phyloP scores from a whole-genome alignment of 2,329 filamentous ascomycete species.

The Zymoseptoria brevis region DNA sequence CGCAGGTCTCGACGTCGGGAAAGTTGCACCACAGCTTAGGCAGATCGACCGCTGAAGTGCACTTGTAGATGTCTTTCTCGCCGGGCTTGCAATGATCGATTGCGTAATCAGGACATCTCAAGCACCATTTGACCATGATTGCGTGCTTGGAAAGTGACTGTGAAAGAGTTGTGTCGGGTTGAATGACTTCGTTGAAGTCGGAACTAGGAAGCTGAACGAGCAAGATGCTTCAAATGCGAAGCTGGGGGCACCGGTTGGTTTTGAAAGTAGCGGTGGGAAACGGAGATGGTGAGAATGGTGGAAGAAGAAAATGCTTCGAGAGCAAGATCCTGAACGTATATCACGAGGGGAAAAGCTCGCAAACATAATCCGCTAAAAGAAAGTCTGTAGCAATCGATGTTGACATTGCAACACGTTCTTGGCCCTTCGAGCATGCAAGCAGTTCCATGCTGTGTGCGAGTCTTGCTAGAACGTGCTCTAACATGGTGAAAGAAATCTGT shows the following conservation, averaged over 20 bases:
- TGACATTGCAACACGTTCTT: background rate
- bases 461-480: background rate
- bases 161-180: no score
- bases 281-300: background rate
- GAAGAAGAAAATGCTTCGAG: background rate
- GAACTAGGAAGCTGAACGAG: no score
- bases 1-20: no score
- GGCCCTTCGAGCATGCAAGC: background rate
- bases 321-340: background rate
- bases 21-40: no score
- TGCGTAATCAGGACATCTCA: no score
- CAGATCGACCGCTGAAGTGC: no score
- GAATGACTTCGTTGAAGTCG: no score
- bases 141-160: no score
- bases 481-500: background rate
- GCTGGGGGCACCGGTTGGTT: background rate
- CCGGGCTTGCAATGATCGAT: no score
- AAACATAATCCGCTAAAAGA: background rate
- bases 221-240: background rate
- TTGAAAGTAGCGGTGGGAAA: background rate
- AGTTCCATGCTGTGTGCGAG: background rate
- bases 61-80: no score
- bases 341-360: background rate
- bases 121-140: no score
- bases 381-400: background rate